phyloP scores from a whole-genome alignment of 2,329 filamentous ascomycete species.

The Exophiala viscosa region DNA sequence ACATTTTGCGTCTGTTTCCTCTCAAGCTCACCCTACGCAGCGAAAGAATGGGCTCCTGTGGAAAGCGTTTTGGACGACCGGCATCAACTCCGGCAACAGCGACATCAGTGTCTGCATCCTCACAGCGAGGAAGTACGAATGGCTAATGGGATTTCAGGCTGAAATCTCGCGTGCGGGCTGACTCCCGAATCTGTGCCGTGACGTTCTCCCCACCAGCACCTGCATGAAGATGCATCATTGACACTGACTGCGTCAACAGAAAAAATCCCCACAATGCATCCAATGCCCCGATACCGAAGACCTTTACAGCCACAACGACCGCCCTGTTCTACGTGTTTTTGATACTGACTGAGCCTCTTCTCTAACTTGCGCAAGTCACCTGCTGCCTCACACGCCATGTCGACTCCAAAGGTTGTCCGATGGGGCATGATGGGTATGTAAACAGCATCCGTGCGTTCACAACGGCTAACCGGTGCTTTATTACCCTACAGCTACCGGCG shows the following conservation, averaged over 20 bases:
- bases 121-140: too few species aligned
- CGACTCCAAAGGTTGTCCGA: conserved; percentile 17
- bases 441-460: neutral
- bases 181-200: neutral
- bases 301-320: too few species aligned
- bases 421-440: conserved; percentile 27
- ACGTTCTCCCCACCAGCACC: neutral
- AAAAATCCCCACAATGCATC: too few species aligned
- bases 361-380: neutral
- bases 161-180: conserved; percentile 4
- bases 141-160: conserved; percentile 15
- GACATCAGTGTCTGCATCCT: too few species aligned
- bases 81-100: neutral
- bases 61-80: neutral
- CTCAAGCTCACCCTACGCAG: neutral
- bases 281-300: too few species aligned
- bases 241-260: neutral
- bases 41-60: neutral
- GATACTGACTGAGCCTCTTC: too few species aligned
- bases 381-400: conserved; percentile 8
- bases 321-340: too few species aligned
- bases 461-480: neutral
- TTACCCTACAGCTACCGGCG: conserved; percentile 38
- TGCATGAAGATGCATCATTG: neutral
- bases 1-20: too few species aligned